phyloP scores from a whole-genome alignment of 2,329 filamentous ascomycete genomes.

The Beauveria pseudobassiana region DNA sequence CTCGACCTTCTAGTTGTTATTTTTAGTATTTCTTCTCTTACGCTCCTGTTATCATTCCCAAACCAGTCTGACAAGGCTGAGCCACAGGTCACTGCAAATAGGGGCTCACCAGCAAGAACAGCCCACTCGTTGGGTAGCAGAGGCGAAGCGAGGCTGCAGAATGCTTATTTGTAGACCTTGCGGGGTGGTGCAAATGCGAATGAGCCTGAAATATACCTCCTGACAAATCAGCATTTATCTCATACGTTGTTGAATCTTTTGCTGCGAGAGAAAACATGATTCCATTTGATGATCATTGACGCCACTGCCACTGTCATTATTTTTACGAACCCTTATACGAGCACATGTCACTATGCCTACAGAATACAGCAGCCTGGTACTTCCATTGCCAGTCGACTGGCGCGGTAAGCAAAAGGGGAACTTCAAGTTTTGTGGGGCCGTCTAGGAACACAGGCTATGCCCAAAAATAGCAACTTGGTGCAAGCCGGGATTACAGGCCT shows the following conservation, averaged over 20 bases:
- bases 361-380: neutral
- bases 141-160: neutral
- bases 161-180: neutral
- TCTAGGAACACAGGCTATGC: neutral
- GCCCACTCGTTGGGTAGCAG: neutral
- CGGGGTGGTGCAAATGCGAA: neutral
- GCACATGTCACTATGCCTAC: neutral
- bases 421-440: neutral
- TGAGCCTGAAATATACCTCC: neutral
- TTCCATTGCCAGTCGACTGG: neutral
- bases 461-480: constrained; percentile 9
- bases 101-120: neutral
- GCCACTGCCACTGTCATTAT: neutral
- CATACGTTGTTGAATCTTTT: no score
- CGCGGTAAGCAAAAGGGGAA: neutral
- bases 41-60: neutral
- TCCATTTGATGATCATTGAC: neutral
- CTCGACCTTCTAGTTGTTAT: neutral
- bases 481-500: neutral
- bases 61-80: neutral
- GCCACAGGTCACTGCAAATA: neutral
- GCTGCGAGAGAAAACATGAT: no score
- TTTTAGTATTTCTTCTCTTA: neutral
- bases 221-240: no score
- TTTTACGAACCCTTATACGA: neutral